Evolutionary conservation across 257 asterid genomes (phyloP).

Genomic region (Ballota nigra): DNA sequence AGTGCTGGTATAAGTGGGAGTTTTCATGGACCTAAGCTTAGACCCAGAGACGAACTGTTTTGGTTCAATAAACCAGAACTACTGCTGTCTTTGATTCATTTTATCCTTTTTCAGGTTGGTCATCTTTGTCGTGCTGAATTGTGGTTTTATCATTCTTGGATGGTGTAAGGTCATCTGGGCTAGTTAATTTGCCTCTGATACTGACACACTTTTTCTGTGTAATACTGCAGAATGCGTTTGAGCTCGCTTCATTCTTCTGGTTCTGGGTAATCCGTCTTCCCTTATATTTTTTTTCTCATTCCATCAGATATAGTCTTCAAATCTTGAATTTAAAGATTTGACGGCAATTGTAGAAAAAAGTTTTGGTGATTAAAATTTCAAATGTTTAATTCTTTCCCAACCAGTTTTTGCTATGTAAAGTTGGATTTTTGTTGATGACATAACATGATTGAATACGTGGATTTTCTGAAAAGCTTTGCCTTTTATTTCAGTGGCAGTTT

Average conservation of each 20-base stretch:
- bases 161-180: not conserved
- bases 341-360: too few species aligned
- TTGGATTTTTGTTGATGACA: not conserved
- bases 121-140: not conserved
- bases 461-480: constrained; percentile 21
- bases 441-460: not conserved
- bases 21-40: constrained; percentile 55
- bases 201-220: constrained; percentile 3
- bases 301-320: not conserved
- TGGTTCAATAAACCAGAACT: constrained; percentile 96
- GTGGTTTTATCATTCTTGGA: not conserved
- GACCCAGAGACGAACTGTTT: constrained; percentile 88
- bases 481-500: constrained; percentile 85
- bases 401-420: not conserved
- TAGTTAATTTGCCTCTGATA: constrained; percentile 39
- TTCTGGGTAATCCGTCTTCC: constrained; percentile 75
- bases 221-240: constrained; percentile 47
- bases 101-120: constrained; percentile 92
- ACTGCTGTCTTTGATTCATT: constrained; percentile 75
- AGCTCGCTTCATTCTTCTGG: constrained; percentile 99
- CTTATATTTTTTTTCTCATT: constrained; percentile 1
- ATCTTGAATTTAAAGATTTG: not conserved
- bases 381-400: not conserved
- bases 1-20: constrained; percentile 74
- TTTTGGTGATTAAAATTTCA: too few species aligned